Evolutionary conservation across 176 grass and related monocot genomes (phyloP).

Genomic region (Lolium perenne): DNA sequence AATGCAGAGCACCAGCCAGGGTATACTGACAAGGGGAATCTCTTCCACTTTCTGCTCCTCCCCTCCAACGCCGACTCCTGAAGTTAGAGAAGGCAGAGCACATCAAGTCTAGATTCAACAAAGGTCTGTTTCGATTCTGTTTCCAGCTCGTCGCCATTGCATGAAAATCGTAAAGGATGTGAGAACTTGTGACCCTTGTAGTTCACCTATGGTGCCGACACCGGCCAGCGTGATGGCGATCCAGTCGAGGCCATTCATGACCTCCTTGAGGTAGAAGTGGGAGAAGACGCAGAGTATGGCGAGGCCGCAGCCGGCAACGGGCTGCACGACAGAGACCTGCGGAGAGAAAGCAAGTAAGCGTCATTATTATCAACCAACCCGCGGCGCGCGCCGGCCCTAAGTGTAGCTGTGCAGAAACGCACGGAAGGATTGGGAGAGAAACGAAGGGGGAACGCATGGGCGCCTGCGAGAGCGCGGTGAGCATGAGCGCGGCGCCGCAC

Average conservation of each 20-base stretch:
- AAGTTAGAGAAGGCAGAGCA: too few species aligned
- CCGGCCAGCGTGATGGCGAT: conserved; percentile 84
- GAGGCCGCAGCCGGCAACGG: too few species aligned
- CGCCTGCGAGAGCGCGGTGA: conserved; percentile 85
- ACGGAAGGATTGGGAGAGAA: not conserved
- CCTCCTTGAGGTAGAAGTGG: conserved; percentile 96
- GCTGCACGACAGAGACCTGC: conserved; percentile 97
- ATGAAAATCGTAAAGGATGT: not conserved
- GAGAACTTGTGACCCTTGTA: not conserved
- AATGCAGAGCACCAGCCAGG: too few species aligned
- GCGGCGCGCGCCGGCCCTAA: conserved; percentile 1
- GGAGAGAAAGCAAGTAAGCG: not conserved
- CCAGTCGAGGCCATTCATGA: conserved; percentile 96
- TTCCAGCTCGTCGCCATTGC: too few species aligned
- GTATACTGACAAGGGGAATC: too few species aligned
- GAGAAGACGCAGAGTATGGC: conserved; percentile 91
- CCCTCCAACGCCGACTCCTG: too few species aligned
- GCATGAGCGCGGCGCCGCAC: conserved; percentile 83
- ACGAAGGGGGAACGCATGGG: conserved; percentile 47
- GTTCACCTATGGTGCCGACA: conserved; percentile 88
- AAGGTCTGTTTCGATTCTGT: too few species aligned
- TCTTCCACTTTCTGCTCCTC: too few species aligned
- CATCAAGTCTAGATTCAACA: too few species aligned
- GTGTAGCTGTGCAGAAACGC: not conserved
- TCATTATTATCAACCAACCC: too few species aligned